These are phyloP conservation scores for Xylaria flabelliformis DNA, from an alignment of 495 filamentous ascomycete genomes.

Conservation along the genomic window DNA sequence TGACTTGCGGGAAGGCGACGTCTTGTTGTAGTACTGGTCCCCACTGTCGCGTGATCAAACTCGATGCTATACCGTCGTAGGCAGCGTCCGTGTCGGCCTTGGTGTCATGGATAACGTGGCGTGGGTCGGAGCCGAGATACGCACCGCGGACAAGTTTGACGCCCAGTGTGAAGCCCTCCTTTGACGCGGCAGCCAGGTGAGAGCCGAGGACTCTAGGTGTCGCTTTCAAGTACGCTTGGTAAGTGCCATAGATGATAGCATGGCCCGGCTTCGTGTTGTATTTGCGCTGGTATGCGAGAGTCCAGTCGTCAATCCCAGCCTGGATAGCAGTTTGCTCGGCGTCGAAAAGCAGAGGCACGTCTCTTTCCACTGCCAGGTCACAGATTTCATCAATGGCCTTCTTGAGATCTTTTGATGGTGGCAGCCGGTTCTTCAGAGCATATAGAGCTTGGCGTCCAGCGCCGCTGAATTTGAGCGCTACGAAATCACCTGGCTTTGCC, in stretches of 20 bases:
- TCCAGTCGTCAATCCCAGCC: conserved; percentile 85
- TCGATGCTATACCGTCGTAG: conserved; percentile 49
- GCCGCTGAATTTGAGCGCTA: conserved; percentile 93
- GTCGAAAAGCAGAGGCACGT: conserved; percentile 82
- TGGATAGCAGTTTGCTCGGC: conserved; percentile 87
- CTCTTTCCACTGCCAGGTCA: conserved; percentile 70
- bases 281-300: conserved; percentile 72
- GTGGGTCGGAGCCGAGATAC: conserved; percentile 81
- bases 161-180: conserved; percentile 78
- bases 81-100: conserved; percentile 75
- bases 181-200: conserved; percentile 69
- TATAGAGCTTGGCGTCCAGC: conserved; percentile 79
- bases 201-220: conserved; percentile 67
- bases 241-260: conserved; percentile 69
- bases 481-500: conserved; percentile 77
- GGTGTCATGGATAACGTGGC: conserved; percentile 76
- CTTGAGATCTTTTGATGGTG: conserved; percentile 67
- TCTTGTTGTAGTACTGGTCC: conserved; percentile 52
- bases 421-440: conserved; percentile 61
- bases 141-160: conserved; percentile 93
- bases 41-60: conserved; percentile 52
- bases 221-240: conserved; percentile 81
- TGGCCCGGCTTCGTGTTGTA: conserved; percentile 69
- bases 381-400: conserved; percentile 78
- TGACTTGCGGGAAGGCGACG: conserved; percentile 64